Conservation (phyloP, 345 rosid species). For the Boechera retrofracta region DNA sequence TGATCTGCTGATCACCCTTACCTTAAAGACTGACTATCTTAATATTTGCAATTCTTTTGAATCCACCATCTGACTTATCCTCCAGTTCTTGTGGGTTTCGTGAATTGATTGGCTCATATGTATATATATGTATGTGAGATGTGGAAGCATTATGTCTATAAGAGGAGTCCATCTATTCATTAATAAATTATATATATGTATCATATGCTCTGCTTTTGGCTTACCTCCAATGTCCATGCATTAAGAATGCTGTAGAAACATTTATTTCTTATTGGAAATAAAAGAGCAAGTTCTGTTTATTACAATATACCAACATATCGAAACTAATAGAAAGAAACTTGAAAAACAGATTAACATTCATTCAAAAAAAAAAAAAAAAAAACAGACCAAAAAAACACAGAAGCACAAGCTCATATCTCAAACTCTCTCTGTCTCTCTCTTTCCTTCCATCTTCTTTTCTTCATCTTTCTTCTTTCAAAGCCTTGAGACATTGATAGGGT, state of each 20-base stretch:
- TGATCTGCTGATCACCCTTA: background rate
- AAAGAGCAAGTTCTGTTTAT: slow-evolving; percentile 26
- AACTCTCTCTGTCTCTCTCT: background rate
- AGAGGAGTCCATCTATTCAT: no score
- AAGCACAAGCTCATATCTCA: slow-evolving; percentile 18
- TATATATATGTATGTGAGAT: no score
- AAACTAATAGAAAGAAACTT: background rate
- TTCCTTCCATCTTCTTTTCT: background rate
- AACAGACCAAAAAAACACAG: background rate
- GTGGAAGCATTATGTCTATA: no score
- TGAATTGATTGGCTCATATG: no score
- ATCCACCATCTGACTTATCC: no score
- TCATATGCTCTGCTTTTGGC: no score
- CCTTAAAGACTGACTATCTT: background rate
- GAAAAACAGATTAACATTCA: slow-evolving; percentile 8
- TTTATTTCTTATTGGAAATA: slow-evolving; percentile 36
- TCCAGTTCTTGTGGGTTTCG: no score
- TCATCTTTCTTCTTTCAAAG: slow-evolving; percentile 48
- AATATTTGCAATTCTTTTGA: no score
- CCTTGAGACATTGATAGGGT: slow-evolving; percentile 59
- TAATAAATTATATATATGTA: no score
- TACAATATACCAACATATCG: slow-evolving; percentile 32
- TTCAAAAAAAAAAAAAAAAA: no score
- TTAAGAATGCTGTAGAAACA: slow-evolving; percentile 10
- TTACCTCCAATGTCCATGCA: background rate